Evolutionary conservation across 1,139 yeast species (phyloP), one percentile per base, ranked within the genome.

Genomic region (Magnusiomyces tetraspermus): DNA sequence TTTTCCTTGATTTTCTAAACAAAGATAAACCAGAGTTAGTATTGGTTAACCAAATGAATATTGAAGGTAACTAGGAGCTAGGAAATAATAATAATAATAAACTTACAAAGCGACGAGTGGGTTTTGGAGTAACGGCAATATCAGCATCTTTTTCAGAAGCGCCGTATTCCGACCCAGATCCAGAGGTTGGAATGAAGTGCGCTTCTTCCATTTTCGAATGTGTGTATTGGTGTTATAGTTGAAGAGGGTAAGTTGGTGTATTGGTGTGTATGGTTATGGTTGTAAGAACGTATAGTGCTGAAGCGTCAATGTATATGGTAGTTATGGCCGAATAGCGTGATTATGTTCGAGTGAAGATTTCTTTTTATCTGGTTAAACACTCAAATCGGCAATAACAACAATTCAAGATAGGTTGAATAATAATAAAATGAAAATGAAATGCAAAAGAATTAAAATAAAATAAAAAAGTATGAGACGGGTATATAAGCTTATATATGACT

Each of bases 1-100:
- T 80, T 73, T 51, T 79, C 83, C 15, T 38, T 38, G 6, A 38
- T 38, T 38, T 38, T 38, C 42, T 38, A 19, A 5, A 38, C 10
- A 33, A 33, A 33, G 5, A 8, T 33, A 4, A 15, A 33, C 4
- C n/a, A 15, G 17, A 33, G n/a, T 13, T 8, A 15, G 17, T 13
- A 33, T 11, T 28, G 31, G 33, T 28, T 11, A 28, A 28, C 33
- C 11, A 28, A 28, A 28, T 6, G 6, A 8, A 28, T 6, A 6
- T 8, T 8, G 11, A 11, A 8, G 33, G 11, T 28, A 8, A 28
- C 11, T 28, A 28, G 6, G 11, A 28, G 6, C 11, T 11, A 8
- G 33, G 33, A 28, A 28, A 28, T 6, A 33, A 33, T 33, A 33
- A 33, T 8, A 33, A 17, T 4, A 33, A 33, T 38, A 5, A 10